Percentiles rank a stretch among this genome's conserved stretches.
These are phyloP conservation scores for Aspergillus pseudotamarii DNA, from an alignment of 2,329 filamentous ascomycete species.

Conservation along the genomic window DNA sequence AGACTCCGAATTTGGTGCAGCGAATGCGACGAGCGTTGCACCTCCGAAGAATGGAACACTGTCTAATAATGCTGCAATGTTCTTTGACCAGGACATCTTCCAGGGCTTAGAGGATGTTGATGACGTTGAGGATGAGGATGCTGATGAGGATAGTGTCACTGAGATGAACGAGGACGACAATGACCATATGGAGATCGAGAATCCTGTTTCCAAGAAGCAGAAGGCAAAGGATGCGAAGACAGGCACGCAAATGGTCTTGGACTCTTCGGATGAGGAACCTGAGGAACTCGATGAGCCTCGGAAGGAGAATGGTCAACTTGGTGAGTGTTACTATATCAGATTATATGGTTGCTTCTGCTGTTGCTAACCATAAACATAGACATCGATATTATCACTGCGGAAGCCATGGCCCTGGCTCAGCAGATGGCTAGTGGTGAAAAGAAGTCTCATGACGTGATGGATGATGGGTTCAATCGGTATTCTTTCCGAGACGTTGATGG, in stretches of 20 bases:
- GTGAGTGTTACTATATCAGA: conserved; percentile 31
- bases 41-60: conserved; percentile 54
- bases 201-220: conserved; percentile 24
- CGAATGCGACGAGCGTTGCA: conserved; percentile 33
- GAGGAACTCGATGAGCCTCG: conserved; percentile 42
- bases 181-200: conserved; percentile 19
- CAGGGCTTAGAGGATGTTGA: conserved; percentile 73
- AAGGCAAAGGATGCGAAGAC: conserved; percentile 28
- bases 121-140: conserved; percentile 57
- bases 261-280: conserved; percentile 40
- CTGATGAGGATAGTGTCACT: conserved; percentile 55
- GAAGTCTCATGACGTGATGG: conserved; percentile 75
- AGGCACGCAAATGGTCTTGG: conserved; percentile 30
- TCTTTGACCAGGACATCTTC: conserved; percentile 96
- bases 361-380: conserved; percentile 54
- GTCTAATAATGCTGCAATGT: conserved; percentile 82
- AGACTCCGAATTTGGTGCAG: conserved; percentile 40
- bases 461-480: conserved; percentile 92
- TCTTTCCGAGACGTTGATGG: conserved; percentile 89
- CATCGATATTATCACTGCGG: conserved; percentile 98
- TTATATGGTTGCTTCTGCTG: neutral
- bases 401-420: conserved; percentile 97
- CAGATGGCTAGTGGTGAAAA: conserved; percentile 85
- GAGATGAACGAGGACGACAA: conserved; percentile 38
- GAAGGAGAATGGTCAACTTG: conserved; percentile 47